phyloP scores from a whole-genome alignment of 345 rosid species.

The Eucalyptus brandiana region DNA sequence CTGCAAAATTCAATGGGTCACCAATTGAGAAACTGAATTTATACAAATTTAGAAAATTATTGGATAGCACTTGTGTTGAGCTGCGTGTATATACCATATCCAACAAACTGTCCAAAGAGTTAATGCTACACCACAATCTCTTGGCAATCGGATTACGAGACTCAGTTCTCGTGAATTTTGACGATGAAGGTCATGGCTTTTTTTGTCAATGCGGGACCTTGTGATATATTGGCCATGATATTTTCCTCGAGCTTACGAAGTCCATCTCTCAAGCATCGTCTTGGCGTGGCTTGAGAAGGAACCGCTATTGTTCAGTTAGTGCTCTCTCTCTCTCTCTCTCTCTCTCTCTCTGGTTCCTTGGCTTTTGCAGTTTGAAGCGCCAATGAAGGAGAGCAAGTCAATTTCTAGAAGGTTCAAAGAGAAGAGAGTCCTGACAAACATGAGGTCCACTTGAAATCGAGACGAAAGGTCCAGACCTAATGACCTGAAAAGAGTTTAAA shows the following conservation, averaged over 20 bases:
- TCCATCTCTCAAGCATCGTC: not conserved
- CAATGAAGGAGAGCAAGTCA: not conserved
- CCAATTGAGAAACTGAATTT: not conserved
- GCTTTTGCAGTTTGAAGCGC: not conserved
- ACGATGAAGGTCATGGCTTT: conserved; percentile 36
- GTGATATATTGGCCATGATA: conserved; percentile 17
- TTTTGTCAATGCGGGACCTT: conserved; percentile 21
- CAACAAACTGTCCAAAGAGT: not conserved
- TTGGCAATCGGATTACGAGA: not conserved
- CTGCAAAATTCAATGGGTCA: not conserved
- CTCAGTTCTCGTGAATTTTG: conserved; percentile 34
- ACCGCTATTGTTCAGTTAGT: not conserved
- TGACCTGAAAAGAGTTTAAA: not conserved
- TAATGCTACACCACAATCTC: not conserved
- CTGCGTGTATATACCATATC: not conserved
- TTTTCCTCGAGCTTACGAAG: not conserved
- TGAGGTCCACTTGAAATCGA: not conserved
- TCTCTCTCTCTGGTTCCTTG: not conserved
- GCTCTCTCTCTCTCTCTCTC: not conserved
- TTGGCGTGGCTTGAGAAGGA: not conserved
- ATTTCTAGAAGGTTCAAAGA: not conserved
- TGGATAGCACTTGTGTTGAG: not conserved
- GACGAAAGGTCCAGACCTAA: not conserved
- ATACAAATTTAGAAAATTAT: not conserved
- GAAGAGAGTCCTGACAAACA: not conserved